phyloP scores from a whole-genome alignment of 179 eudicot genomes.

The Gypsophila paniculata region DNA sequence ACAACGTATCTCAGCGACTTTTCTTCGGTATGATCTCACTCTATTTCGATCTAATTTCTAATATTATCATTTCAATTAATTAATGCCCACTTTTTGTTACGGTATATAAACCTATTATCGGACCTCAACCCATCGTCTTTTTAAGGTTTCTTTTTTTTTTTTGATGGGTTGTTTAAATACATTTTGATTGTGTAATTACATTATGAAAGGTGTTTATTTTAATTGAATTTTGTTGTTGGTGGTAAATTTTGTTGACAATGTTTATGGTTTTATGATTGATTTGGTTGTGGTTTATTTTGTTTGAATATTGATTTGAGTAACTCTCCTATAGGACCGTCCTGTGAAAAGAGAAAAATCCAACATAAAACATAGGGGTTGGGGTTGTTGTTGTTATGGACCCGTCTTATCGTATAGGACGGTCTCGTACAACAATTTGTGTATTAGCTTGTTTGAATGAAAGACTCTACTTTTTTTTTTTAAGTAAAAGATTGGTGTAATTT shows the following conservation, averaged over 20 bases:
- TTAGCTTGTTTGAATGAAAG: not conserved
- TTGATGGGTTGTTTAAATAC: constrained; percentile 1
- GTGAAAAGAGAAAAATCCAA: too few species aligned
- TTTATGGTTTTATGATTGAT: not conserved
- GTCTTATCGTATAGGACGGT: too few species aligned
- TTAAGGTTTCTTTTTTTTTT: not conserved
- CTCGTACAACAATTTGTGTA: too few species aligned
- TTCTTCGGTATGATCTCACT: constrained; percentile 12
- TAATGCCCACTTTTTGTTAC: not conserved
- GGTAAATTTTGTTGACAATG: not conserved
- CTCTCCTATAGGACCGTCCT: too few species aligned
- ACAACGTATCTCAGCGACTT: not conserved
- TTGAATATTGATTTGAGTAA: too few species aligned
- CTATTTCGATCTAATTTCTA: not conserved
- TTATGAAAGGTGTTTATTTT: too few species aligned
- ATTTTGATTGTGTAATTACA: not conserved
- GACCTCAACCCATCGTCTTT: too few species aligned
- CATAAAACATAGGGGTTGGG: too few species aligned
- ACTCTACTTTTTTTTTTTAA: not conserved
- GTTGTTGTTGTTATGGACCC: too few species aligned
- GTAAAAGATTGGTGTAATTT: not conserved
- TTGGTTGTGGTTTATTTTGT: not conserved
- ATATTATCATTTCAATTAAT: not conserved
- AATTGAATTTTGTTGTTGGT: not conserved
- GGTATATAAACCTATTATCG: not conserved